Percentiles rank a stretch among this genome's conserved stretches.
phyloP scores from a whole-genome alignment of 768 basidiomycete species.

The Suillus plorans region DNA sequence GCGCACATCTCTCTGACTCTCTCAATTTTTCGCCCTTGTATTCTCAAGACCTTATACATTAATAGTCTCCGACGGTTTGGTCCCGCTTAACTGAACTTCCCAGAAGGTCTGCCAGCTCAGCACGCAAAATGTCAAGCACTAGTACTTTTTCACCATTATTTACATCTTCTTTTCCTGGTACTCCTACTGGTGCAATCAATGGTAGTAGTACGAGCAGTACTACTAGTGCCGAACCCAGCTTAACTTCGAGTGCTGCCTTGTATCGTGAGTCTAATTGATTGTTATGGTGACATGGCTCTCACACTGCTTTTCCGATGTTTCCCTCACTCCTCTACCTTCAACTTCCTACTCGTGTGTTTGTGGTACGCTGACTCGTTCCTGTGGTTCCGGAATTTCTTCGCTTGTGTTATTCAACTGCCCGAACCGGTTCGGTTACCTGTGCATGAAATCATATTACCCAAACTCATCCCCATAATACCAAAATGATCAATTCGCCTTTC shows the following conservation, averaged over 20 bases:
- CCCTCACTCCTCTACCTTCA: conserved; percentile 9
- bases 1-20: not conserved
- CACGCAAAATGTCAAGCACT: not conserved
- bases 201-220: not conserved
- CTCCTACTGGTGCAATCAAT: not conserved
- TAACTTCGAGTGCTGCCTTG: conserved; percentile 23
- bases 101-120: conserved; percentile 9
- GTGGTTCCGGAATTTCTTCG: not conserved
- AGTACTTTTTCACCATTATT: not conserved
- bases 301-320: conserved; percentile 13
- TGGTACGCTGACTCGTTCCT: not conserved
- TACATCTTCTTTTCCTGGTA: not conserved
- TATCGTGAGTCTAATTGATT: conserved; percentile 24
- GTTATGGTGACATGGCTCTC: conserved; percentile 12
- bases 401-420: conserved; percentile 2
- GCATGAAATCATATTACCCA: conserved; percentile 7
- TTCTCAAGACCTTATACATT: conserved; percentile 12
- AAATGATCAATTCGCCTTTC: conserved; percentile 2
- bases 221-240: not conserved
- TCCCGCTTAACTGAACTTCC: conserved; percentile 3
- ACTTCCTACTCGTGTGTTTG: not conserved
- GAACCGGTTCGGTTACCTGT: conserved; percentile 7
- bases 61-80: conserved; percentile 13
- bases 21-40: not conserved
- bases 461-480: conserved; percentile 6